Base-by-base conservation (phyloP, 139 green algal genomes). In the Chlorella sp. region DNA sequence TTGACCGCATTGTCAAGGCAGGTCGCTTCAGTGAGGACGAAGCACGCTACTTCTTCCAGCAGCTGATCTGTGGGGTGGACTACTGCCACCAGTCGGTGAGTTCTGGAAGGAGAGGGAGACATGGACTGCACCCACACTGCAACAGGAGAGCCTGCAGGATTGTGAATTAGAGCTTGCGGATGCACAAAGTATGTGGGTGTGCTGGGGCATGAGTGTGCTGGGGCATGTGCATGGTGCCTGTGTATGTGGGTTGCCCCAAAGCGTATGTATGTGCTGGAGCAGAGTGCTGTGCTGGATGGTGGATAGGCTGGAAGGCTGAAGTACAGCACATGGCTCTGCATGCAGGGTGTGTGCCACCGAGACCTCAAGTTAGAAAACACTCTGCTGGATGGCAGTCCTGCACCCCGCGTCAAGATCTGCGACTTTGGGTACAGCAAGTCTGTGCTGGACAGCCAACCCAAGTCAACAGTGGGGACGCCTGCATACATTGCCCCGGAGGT, bases 291-390 rank as follows among this genome's bases (percentile, higher is more conserved):
- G 42, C 42, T 55, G 42, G 10, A 26, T 10, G 10, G 42, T 55
- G n/a, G n/a, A n/a, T n/a, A n/a, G n/a, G n/a, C n/a, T n/a, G n/a
- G n/a, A n/a, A n/a, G n/a, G n/a, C n/a, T n/a, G n/a, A n/a, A n/a
- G n/a, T n/a, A n/a, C n/a, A n/a, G n/a, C n/a, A n/a, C n/a, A n/a
- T n/a, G n/a, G n/a, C n/a, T n/a, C n/a, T n/a, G n/a, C n/a, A n/a
- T n/a, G n/a, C 42, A 55, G 42, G 42, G 42, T 55, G 42, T 55
- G 42, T 97, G 92, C 76, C 95, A 99, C 77, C 80, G 95, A 5
- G 95, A 99, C 76, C 79, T 99, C 35, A 99, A 97, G 82, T 82
- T 99, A 22, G 95, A 99, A 66, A 99, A 99, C 82, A 97, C 95
- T 17, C 82, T 99, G 62, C 82, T 99, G 51, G 94, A 99, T 70